Evolutionary conservation across 2,329 filamentous ascomycete species (phyloP), one percentile per base, ranked within the genome.

Genomic region (Emmonsiellopsis sp.): DNA sequence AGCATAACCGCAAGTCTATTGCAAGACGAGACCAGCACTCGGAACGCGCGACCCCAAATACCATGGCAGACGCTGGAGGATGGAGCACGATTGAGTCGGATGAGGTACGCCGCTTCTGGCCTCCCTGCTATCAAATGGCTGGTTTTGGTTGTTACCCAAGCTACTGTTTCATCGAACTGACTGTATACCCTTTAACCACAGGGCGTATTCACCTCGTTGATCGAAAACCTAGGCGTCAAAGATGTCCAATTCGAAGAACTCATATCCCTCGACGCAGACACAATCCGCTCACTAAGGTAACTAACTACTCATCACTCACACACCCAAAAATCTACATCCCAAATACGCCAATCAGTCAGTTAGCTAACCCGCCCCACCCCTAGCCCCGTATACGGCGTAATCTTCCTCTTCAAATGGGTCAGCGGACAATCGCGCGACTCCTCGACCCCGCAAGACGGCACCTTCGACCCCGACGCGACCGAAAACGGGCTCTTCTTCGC

Each of bases 61-160:
- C 84, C 82, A 87, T 86, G 73, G 87, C 84, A 26, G 72, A 75
- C 52, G 63, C 63, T 52, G 73, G 69, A 63, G 91, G 92, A 59
- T 97, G 92, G 92, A 95, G 94, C 72, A 97, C 92, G 40, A 96
- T 97, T 67, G 92, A 97, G 73, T 95, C 89, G 59, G 92, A 97
- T 76, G 92, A 92, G 71, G 91, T 95, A 80, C 62, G 81, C 75
- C 57, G 55, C 15, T n/a, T 49, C 43, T 8, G 13, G 41, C 3
- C 32, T 26, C 3, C 20, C 20, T 26, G 10, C 37, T 42, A 50
- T 46, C 20, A 26, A 26, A 31, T n/a, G 7, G 6, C n/a, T 30
- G 2, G 13, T 31, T 38, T 38, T 40, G n/a, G 4, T 1, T 41
- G n/a, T 7, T 41, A 11, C 10, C 7, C 48, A 20, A 16, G 11